A percentile compares a stretch with the other conserved stretches of the same genome.
phyloP scores from a whole-genome alignment of 169 alveolate species.

The Neospora caninum region DNA sequence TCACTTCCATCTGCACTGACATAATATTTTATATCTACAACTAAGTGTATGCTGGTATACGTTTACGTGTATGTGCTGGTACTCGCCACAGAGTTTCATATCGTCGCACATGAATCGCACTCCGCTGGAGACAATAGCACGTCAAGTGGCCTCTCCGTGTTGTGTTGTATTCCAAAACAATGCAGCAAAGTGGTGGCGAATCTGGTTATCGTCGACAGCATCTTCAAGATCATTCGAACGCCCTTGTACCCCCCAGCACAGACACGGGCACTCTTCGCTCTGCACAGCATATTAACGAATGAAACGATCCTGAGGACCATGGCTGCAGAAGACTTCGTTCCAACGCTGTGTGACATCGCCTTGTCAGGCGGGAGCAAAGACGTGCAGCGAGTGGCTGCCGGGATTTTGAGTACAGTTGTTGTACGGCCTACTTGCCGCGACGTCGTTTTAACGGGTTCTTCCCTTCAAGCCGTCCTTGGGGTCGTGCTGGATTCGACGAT shows the following conservation, averaged over 20 bases:
- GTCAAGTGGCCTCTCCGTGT: background rate
- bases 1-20: no score
- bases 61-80: no score
- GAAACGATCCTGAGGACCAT: constrained; percentile 22
- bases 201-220: constrained; percentile 16
- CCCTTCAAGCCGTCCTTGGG: background rate
- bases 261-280: constrained; percentile 38
- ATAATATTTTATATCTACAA: no score
- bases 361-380: constrained; percentile 1
- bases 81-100: no score
- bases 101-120: no score
- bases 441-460: background rate
- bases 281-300: constrained; percentile 28
- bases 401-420: background rate
- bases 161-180: background rate
- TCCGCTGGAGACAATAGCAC: background rate
- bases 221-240: background rate
- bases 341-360: constrained; percentile 21
- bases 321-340: constrained; percentile 37
- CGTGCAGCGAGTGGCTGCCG: constrained; percentile 39
- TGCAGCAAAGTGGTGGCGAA: constrained; percentile 8
- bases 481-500: background rate
- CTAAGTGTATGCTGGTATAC: background rate
- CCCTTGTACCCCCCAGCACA: constrained; percentile 18
- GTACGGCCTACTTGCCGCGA: constrained; percentile 27